Conservation (phyloP, 2,329 filamentous ascomycete species). For the Calonectria ilicicola region DNA sequence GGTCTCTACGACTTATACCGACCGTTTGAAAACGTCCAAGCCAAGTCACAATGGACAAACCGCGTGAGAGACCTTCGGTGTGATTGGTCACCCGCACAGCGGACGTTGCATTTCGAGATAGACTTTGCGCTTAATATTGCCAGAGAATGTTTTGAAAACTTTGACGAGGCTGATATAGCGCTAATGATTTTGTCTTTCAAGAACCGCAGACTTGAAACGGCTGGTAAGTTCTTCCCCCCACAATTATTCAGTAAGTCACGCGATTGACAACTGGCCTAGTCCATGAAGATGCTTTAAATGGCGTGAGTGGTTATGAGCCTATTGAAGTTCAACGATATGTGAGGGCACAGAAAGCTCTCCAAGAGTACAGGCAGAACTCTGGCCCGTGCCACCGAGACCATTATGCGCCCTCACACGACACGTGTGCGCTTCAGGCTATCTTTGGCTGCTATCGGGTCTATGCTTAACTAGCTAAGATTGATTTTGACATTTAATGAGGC, state of each 20-base stretch:
- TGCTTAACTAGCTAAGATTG: no score
- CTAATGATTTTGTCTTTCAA: not conserved
- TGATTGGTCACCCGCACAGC: not conserved
- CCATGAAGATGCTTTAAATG: no score
- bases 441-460: no score
- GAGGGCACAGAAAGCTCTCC: not conserved
- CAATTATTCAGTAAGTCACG: not conserved
- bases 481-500: no score
- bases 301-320: not conserved
- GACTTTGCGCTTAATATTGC: not conserved
- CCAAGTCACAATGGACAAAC: not conserved
- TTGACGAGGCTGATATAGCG: not conserved
- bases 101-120: not conserved
- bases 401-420: no score
- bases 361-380: no score
- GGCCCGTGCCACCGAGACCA: no score
- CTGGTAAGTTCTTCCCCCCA: conserved; percentile 43
- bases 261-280: not conserved
- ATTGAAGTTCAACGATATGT: not conserved
- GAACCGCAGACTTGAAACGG: not conserved
- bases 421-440: no score
- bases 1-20: not conserved
- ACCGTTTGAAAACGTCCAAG: not conserved
- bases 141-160: not conserved
- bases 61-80: not conserved